Conservation (phyloP, 2,329 filamentous ascomycete species). For the Fusarium verticillioides region DNA sequence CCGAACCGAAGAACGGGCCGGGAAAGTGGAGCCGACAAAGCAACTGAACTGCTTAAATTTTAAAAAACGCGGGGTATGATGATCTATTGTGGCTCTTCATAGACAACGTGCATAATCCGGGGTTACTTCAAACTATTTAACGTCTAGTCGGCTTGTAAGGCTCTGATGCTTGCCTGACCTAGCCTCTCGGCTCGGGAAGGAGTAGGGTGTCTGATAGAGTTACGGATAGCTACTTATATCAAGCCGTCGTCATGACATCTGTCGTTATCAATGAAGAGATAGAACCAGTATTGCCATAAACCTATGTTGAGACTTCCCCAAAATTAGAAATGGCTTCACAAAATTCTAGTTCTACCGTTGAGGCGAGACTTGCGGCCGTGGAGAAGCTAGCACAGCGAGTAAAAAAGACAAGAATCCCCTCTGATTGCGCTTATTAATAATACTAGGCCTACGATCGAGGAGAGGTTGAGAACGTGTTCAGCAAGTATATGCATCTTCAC, state of each 20-base stretch:
- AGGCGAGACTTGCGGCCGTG: neutral
- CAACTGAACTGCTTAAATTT: neutral
- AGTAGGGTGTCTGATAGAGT: rapidly evolving
- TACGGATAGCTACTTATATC: no score
- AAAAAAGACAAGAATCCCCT: rapidly evolving
- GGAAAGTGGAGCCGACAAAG: neutral
- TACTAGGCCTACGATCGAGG: neutral
- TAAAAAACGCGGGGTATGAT: neutral
- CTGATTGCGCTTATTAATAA: rapidly evolving
- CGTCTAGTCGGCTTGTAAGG: no score
- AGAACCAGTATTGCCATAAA: no score
- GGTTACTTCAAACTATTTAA: neutral
- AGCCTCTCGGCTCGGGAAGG: neutral
- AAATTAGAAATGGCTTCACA: neutral
- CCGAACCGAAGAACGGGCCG: neutral
- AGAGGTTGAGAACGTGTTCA: neutral
- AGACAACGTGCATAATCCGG: neutral
- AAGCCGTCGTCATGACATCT: no score
- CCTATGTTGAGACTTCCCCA: no score
- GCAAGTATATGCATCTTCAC: neutral
- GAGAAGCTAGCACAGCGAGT: neutral
- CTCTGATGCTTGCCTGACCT: no score
- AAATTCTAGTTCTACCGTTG: rapidly evolving
- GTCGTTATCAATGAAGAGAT: rapidly evolving
- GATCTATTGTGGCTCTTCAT: rapidly evolving